A percentile compares a stretch with the other conserved stretches of the same genome.
Conservation (phyloP, 2,329 filamentous ascomycete genomes). For the Sporothrix sp. region DNA sequence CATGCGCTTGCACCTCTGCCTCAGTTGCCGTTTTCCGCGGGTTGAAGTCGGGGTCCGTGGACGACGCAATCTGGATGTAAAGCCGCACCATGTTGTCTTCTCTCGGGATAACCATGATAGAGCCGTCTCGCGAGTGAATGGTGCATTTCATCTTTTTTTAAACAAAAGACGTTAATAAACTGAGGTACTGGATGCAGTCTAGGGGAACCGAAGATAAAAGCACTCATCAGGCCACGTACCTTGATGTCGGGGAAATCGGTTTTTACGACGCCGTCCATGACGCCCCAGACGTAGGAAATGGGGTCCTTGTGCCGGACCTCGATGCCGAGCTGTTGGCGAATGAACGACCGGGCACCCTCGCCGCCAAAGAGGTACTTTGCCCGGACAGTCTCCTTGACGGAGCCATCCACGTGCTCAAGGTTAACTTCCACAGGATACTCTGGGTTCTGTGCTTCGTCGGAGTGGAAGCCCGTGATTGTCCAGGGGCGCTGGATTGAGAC, state of each 20-base stretch:
- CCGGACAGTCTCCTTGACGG: conserved; percentile 53
- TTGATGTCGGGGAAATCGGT: conserved; percentile 73
- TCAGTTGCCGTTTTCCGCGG: conserved; percentile 54
- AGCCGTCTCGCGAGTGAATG: conserved; percentile 64
- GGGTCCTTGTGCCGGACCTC: conserved; percentile 62
- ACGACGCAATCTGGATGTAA: conserved; percentile 58
- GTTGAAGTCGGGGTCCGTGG: conserved; percentile 50
- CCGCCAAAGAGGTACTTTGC: conserved; percentile 64
- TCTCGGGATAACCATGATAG: conserved; percentile 70
- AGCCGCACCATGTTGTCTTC: conserved; percentile 60
- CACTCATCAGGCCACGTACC: conserved; percentile 24
- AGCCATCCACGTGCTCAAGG: conserved; percentile 67
- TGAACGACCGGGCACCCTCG: conserved; percentile 59
- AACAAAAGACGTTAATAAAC: conserved; percentile 13
- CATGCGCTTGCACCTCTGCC: conserved; percentile 53
- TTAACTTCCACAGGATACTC: conserved; percentile 70
- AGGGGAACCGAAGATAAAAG: no score
- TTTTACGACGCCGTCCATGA: conserved; percentile 63
- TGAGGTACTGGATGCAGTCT: no score
- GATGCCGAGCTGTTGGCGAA: conserved; percentile 57
- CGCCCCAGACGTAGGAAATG: conserved; percentile 63
- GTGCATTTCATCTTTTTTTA: conserved; percentile 56
- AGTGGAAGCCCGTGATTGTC: conserved; percentile 51
- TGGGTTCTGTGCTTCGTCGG: conserved; percentile 42
- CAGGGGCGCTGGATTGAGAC: conserved; percentile 54